A percentile compares a stretch with the other conserved stretches of the same genome.
Evolutionary conservation across 2,329 filamentous ascomycete species (phyloP).

Genomic region (Trichoderma atroviride): DNA sequence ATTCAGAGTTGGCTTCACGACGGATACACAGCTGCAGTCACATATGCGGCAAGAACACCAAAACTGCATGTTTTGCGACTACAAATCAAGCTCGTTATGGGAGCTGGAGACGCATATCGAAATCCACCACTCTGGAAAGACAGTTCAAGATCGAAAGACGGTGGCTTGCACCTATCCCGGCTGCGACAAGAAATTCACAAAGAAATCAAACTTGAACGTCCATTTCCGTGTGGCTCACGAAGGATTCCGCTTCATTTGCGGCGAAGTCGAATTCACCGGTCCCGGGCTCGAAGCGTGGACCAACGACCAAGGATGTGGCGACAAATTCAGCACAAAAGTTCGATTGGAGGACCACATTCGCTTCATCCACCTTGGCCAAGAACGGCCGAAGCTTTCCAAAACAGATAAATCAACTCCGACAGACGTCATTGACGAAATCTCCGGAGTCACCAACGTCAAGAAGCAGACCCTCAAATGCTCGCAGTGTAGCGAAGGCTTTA

Average conservation of each 20-base stretch:
- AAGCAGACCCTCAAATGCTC: constrained; percentile 51
- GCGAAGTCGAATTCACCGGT: constrained; percentile 62
- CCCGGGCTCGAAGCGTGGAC: constrained; percentile 66
- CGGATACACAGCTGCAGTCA: constrained; percentile 68
- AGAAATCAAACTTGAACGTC: constrained; percentile 77
- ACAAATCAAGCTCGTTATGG: constrained; percentile 65
- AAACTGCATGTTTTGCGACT: constrained; percentile 74
- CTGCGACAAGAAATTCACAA: constrained; percentile 79
- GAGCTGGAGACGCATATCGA: constrained; percentile 79
- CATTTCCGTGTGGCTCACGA: constrained; percentile 80
- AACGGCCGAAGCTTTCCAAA: constrained; percentile 45
- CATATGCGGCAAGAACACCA: constrained; percentile 76
- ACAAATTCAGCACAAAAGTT: constrained; percentile 74
- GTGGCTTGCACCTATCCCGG: constrained; percentile 67
- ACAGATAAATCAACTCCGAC: constrained; percentile 28
- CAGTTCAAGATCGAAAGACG: constrained; percentile 64
- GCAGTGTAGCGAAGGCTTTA: constrained; percentile 51
- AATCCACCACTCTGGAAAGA: constrained; percentile 68
- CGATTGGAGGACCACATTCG: constrained; percentile 83
- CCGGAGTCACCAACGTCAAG: constrained; percentile 45
- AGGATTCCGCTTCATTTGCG: constrained; percentile 78
- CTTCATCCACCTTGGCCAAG: constrained; percentile 72
- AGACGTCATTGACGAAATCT: constrained; percentile 48
- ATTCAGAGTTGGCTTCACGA: constrained; percentile 65
- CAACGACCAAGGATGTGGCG: constrained; percentile 69